These are phyloP conservation scores for Aspergillus floridensis DNA, from an alignment of 2,329 filamentous ascomycete species.

Conservation along the genomic window DNA sequence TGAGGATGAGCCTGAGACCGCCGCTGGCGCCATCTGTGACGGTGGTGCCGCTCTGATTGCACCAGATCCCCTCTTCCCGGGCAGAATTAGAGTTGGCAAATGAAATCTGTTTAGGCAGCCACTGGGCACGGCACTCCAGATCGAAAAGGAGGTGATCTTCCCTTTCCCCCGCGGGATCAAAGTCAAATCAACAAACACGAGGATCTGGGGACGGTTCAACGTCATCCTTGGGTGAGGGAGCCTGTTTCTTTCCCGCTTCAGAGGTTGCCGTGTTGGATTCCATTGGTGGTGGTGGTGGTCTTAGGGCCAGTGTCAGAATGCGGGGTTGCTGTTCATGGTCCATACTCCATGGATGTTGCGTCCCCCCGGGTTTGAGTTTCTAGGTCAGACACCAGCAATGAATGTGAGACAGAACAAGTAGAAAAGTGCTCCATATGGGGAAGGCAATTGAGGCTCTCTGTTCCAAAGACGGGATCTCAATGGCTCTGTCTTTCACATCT, in stretches of 20 bases:
- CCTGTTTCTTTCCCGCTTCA: neutral
- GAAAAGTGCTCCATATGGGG: too few species aligned
- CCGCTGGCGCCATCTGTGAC: neutral
- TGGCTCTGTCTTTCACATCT: too few species aligned
- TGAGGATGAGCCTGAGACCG: too few species aligned
- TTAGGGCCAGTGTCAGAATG: neutral
- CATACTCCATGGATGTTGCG: too few species aligned
- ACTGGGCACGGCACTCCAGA: neutral
- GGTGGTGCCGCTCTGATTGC: neutral
- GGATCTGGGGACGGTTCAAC: neutral
- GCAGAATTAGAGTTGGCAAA: neutral
- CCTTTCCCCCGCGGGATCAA: neutral
- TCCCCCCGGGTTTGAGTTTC: too few species aligned
- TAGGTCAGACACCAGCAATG: too few species aligned
- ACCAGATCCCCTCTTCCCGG: neutral
- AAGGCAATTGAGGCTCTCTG: too few species aligned
- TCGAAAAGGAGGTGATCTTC: neutral
- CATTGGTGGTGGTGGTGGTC: neutral
- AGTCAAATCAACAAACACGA: neutral
- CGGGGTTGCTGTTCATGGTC: neutral
- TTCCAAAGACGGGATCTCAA: too few species aligned
- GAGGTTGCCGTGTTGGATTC: neutral
- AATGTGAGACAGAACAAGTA: too few species aligned
- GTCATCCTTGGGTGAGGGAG: neutral
- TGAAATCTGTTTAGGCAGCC: neutral